Evolutionary conservation across 2,329 filamentous ascomycete species (phyloP).

Genomic region (Aspergillus latus): DNA sequence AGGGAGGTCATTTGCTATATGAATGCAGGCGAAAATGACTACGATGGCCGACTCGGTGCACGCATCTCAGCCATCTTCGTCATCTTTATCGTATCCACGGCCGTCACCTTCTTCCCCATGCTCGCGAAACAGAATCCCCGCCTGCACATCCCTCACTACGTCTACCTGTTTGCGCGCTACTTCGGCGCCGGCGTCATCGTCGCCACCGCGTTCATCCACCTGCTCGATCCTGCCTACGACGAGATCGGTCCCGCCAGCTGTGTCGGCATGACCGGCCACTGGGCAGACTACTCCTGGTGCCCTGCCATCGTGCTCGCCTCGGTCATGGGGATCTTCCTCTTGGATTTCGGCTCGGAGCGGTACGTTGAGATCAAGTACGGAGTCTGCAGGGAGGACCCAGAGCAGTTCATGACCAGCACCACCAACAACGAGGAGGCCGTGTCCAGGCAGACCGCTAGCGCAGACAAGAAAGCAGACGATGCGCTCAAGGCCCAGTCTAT

Average conservation of each 20-base stretch:
- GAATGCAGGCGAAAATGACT: background rate
- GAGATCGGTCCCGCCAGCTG: constrained; percentile 69
- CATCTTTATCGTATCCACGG: background rate
- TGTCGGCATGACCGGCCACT: constrained; percentile 65
- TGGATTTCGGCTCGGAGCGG: constrained; percentile 62
- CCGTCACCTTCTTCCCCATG: background rate
- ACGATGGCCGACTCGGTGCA: background rate
- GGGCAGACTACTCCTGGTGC: constrained; percentile 75
- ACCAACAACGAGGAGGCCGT: background rate
- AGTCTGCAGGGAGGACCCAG: constrained; percentile 26
- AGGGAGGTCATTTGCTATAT: background rate
- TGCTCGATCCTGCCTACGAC: constrained; percentile 67
- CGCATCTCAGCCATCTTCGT: constrained; percentile 4
- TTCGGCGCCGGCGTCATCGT: constrained; percentile 93
- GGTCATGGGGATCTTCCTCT: constrained; percentile 81
- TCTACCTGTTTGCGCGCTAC: constrained; percentile 87
- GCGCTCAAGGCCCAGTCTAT: background rate
- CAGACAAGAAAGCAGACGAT: too few relatives aligned
- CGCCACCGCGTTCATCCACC: constrained; percentile 87
- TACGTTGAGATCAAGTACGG: constrained; percentile 53
- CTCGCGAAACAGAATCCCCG: background rate
- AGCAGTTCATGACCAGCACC: background rate
- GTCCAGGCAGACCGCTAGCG: background rate
- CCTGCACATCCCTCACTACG: constrained; percentile 58
- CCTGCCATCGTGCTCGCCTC: constrained; percentile 84